A percentile compares a stretch with the other conserved stretches of the same genome.
Conservation (phyloP, 108 stramenopile genomes). For the Cyclotella atomus region DNA sequence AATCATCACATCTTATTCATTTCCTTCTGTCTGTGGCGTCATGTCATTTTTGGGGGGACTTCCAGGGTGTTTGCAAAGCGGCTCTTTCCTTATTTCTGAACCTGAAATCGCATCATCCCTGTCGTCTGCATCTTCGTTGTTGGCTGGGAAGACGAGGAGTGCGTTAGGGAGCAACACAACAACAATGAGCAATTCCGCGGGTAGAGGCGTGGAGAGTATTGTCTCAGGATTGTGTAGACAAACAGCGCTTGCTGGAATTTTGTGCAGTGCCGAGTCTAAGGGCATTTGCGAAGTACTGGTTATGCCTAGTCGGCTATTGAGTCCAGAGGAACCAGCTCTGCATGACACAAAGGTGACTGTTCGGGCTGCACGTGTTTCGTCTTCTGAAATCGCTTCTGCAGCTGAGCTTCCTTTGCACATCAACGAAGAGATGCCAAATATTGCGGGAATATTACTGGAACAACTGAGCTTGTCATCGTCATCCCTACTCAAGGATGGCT, state of each 20-base stretch:
- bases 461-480: conserved; percentile 18
- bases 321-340: not conserved
- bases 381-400: conserved; percentile 62
- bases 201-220: conserved; percentile 77
- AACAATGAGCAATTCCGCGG: conserved; percentile 60
- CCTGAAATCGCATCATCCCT: conserved; percentile 66
- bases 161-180: conserved; percentile 5
- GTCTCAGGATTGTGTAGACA: conserved; percentile 71
- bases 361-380: conserved; percentile 67
- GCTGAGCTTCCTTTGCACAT: conserved; percentile 67
- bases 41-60: conserved; percentile 76
- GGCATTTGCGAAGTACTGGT: conserved; percentile 82
- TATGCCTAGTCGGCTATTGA: conserved; percentile 20
- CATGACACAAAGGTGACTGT: conserved; percentile 48
- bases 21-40: conserved; percentile 36
- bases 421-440: conserved; percentile 24
- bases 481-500: not conserved
- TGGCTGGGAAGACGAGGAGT: conserved; percentile 23
- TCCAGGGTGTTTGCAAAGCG: conserved; percentile 36
- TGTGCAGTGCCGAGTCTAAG: conserved; percentile 74
- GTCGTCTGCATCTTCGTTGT: conserved; percentile 42
- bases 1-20: conserved; percentile 2
- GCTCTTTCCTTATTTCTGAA: conserved; percentile 71
- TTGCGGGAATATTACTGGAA: conserved; percentile 17
- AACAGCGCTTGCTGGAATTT: conserved; percentile 66